Percentiles rank a stretch among this genome's conserved stretches.
phyloP scores from a whole-genome alignment of 192 early-diverging fungal genomes.

The Mortierella hygrophila region DNA sequence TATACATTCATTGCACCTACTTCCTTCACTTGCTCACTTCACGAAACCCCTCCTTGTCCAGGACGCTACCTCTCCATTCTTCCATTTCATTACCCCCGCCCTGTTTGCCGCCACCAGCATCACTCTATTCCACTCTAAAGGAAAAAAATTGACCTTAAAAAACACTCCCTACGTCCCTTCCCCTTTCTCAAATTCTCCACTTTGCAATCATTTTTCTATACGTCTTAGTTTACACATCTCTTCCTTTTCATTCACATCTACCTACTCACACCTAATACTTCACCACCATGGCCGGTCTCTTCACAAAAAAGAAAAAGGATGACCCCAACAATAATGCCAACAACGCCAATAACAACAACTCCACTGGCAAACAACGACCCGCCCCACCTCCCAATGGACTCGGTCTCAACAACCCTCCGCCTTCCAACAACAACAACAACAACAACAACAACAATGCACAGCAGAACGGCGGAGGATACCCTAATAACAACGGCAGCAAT shows the following conservation, averaged over 20 bases:
- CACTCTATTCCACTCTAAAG: neutral
- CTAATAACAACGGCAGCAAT: conserved; percentile 4
- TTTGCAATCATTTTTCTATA: neutral
- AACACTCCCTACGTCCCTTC: neutral
- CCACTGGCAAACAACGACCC: conserved; percentile 30
- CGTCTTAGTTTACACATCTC: neutral
- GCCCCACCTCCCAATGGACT: conserved; percentile 51
- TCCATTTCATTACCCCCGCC: neutral
- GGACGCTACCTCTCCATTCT: neutral
- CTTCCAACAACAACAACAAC: conserved; percentile 19
- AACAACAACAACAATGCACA: neutral
- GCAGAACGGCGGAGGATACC: neutral
- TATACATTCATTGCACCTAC: neutral
- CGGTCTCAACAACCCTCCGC: conserved; percentile 2
- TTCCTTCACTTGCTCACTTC: neutral
- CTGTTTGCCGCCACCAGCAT: neutral
- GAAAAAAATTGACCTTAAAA: neutral
- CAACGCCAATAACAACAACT: conserved; percentile 17
- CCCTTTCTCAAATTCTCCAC: neutral
- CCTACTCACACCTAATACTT: neutral
- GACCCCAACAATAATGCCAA: conserved; percentile 17
- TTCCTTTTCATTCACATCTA: neutral
- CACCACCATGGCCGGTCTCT: conserved; percentile 45
- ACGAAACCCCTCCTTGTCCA: neutral
- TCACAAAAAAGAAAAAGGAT: conserved; percentile 55